A percentile compares a stretch with the other conserved stretches of the same genome.
Conservation (phyloP, 1,139 yeast genomes). For the Kodamaea sp. region DNA sequence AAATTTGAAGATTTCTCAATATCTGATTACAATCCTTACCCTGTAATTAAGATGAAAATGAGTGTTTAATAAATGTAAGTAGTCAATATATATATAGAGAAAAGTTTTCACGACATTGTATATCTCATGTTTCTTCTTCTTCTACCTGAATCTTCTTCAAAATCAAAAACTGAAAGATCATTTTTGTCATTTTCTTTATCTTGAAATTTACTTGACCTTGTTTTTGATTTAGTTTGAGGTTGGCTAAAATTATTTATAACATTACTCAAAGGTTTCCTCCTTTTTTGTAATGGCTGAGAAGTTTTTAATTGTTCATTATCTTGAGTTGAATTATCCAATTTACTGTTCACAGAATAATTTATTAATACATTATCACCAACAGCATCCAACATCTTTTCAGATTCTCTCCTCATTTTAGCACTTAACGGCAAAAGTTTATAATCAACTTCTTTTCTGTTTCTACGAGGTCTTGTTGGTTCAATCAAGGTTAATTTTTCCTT, state of each 20-base stretch:
- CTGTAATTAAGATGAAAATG: slow-evolving; percentile 84
- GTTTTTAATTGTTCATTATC: slow-evolving; percentile 1
- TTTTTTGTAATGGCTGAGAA: slow-evolving; percentile 1
- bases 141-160: slow-evolving; percentile 19
- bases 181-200: slow-evolving; percentile 5
- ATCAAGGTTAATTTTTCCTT: slow-evolving; percentile 12
- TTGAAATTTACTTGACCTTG: neutral
- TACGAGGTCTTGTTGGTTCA: slow-evolving; percentile 8
- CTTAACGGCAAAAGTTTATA: slow-evolving; percentile 68
- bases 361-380: slow-evolving; percentile 33
- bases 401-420: slow-evolving; percentile 67
- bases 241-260: slow-evolving; percentile 14
- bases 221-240: slow-evolving; percentile 3
- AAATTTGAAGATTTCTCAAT: slow-evolving; percentile 82
- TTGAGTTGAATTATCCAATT: slow-evolving; percentile 6
- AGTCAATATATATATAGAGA: neutral
- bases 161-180: slow-evolving; percentile 29
- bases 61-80: slow-evolving; percentile 38
- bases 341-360: slow-evolving; percentile 40
- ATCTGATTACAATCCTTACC: slow-evolving; percentile 73
- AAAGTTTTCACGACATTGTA: slow-evolving; percentile 8
- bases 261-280: slow-evolving; percentile 21
- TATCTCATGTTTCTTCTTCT: slow-evolving; percentile 13
- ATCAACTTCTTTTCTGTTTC: slow-evolving; percentile 54
- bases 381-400: slow-evolving; percentile 60